Percentiles rank a stretch among this genome's conserved stretches.
These are phyloP conservation scores for Flammula alnicola DNA, from an alignment of 1,284 basidiomycete genomes.

Conservation along the genomic window DNA sequence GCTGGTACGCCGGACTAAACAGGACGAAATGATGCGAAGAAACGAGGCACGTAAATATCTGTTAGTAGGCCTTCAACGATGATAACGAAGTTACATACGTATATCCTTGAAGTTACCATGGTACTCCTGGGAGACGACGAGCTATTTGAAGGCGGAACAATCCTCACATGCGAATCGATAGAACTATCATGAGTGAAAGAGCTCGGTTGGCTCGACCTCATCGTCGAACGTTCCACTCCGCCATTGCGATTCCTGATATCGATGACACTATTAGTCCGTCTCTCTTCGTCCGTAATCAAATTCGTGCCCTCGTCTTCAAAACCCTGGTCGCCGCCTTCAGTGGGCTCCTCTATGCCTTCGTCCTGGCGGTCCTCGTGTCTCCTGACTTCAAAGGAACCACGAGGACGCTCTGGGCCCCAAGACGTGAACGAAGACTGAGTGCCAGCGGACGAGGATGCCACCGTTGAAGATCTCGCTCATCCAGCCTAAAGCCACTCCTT, in stretches of 20 bases:
- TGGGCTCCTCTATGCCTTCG: not conserved
- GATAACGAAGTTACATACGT: not conserved
- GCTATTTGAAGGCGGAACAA: constrained; percentile 20
- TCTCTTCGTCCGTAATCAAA: constrained; percentile 16
- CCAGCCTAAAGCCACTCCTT: not conserved
- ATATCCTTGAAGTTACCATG: not conserved
- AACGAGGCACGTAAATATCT: too few species aligned
- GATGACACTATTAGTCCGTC: constrained; percentile 3
- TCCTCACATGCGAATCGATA: constrained; percentile 18
- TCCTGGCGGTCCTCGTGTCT: not conserved
- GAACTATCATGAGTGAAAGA: constrained; percentile 11
- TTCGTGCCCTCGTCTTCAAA: constrained; percentile 14
- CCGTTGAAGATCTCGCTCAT: constrained; percentile 5
- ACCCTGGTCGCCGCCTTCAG: not conserved
- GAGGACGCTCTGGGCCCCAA: constrained; percentile 1
- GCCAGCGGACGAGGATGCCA: constrained; percentile 5
- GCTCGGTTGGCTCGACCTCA: not conserved
- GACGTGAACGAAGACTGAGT: constrained; percentile 1
- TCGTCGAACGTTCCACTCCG: not conserved
- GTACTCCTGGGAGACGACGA: constrained; percentile 16
- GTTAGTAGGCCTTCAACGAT: not conserved
- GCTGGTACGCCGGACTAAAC: not conserved
- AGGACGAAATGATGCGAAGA: not conserved
- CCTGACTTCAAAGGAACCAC: constrained; percentile 2
- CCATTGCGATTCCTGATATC: not conserved